Percentiles rank a stretch among this genome's conserved stretches.
phyloP scores from a whole-genome alignment of 768 basidiomycete species.

The Naganishia vishniacii region DNA sequence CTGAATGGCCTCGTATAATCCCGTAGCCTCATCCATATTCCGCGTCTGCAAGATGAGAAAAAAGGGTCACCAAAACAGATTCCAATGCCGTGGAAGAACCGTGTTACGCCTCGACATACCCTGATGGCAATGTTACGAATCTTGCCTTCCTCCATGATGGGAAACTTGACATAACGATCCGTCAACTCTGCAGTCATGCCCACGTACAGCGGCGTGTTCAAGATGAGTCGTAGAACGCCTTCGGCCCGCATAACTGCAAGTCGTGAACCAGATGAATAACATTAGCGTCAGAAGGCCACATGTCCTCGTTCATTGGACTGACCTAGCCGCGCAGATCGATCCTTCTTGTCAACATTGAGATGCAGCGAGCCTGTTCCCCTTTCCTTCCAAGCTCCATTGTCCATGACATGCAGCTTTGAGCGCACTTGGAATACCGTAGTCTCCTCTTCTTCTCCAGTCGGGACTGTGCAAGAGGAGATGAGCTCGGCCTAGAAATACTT shows the following conservation, averaged over 20 bases:
- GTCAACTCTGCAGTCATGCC: conserved; percentile 43
- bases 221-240: conserved; percentile 49
- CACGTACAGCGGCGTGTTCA: conserved; percentile 49
- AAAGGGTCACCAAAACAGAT: no score
- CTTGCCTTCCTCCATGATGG: conserved; percentile 37
- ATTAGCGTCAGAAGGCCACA: not conserved
- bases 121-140: conserved; percentile 38
- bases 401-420: conserved; percentile 47
- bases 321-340: conserved; percentile 46
- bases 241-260: conserved; percentile 51
- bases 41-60: conserved; percentile 6
- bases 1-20: conserved; percentile 4
- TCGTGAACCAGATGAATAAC: not conserved
- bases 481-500: no score
- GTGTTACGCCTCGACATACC: conserved; percentile 28
- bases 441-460: conserved; percentile 51
- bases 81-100: not conserved
- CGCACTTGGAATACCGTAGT: conserved; percentile 47
- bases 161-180: conserved; percentile 43
- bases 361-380: conserved; percentile 48
- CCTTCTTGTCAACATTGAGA: conserved; percentile 48
- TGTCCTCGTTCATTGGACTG: conserved; percentile 15
- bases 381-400: conserved; percentile 49
- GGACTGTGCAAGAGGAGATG: conserved; percentile 35
- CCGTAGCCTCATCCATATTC: conserved; percentile 16